Conservation (phyloP, 2,329 filamentous ascomycete species). For the Ceratocystis lukuohia region DNA sequence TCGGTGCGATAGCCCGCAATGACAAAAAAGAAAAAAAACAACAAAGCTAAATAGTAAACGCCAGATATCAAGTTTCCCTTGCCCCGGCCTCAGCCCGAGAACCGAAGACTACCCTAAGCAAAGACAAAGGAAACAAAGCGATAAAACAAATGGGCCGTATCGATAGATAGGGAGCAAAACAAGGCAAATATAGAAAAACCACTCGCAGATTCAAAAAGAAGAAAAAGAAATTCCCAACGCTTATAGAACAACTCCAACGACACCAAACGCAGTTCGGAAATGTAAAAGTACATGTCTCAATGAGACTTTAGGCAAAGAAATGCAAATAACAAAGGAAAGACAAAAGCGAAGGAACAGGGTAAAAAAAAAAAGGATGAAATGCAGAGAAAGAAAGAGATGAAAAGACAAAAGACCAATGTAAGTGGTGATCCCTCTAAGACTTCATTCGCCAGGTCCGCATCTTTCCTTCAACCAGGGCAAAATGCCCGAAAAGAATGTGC, state of each 20-base stretch:
- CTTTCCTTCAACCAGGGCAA: conserved; percentile 10
- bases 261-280: background rate
- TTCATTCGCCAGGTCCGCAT: background rate
- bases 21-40: background rate
- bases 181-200: background rate
- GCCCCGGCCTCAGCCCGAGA: background rate
- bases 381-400: background rate
- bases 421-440: background rate
- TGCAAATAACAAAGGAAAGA: conserved; percentile 2
- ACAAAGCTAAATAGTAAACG: background rate
- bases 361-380: background rate
- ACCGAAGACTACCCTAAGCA: background rate
- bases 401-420: background rate
- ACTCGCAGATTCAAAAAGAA: background rate
- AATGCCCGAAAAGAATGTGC: conserved; percentile 8
- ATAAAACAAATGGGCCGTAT: background rate
- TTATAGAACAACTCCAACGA: background rate
- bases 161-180: background rate
- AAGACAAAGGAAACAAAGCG: conserved; percentile 6
- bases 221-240: background rate
- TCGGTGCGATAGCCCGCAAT: background rate
- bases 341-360: background rate
- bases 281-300: conserved; percentile 14
- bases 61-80: background rate
- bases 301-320: background rate